Evolutionary conservation across 441 rosid species (phyloP).

Genomic region (Sinapis alba): DNA sequence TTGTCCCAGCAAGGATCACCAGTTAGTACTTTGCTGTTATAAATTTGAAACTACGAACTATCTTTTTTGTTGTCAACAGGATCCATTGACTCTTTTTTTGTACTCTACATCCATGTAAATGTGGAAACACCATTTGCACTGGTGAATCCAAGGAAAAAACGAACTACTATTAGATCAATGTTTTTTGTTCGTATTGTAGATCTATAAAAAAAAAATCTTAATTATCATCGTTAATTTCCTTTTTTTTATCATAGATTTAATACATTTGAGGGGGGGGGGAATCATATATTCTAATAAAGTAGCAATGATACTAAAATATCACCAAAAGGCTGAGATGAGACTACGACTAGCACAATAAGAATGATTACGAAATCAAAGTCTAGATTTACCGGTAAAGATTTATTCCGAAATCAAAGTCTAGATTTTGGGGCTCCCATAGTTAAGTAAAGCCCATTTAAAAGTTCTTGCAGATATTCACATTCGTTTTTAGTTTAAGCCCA

Average conservation of each 20-base stretch:
- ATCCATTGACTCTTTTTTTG: not conserved
- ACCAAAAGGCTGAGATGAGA: not conserved
- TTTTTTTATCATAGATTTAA: not conserved
- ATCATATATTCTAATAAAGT: not conserved
- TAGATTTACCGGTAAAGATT: not conserved
- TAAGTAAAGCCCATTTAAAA: not conserved
- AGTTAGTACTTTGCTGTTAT: not conserved
- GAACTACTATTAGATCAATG: not conserved
- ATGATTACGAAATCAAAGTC: not conserved
- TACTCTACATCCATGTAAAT: not conserved
- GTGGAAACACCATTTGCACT: not conserved
- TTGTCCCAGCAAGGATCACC: not conserved
- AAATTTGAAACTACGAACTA: not conserved
- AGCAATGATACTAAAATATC: not conserved
- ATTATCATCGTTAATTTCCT: not conserved
- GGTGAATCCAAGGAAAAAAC: not conserved
- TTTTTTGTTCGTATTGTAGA: not conserved
- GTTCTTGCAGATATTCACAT: not conserved
- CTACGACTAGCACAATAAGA: not conserved
- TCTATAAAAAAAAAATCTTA: not conserved
- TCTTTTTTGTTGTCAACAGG: not conserved
- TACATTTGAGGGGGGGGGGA: not conserved
- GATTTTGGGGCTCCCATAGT: not conserved
- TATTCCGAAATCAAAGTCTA: not conserved
- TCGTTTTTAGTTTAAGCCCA: constrained; percentile 11